Evolutionary conservation across 2,329 filamentous ascomycete genomes (phyloP).

Genomic region (Colletotrichum sp.): DNA sequence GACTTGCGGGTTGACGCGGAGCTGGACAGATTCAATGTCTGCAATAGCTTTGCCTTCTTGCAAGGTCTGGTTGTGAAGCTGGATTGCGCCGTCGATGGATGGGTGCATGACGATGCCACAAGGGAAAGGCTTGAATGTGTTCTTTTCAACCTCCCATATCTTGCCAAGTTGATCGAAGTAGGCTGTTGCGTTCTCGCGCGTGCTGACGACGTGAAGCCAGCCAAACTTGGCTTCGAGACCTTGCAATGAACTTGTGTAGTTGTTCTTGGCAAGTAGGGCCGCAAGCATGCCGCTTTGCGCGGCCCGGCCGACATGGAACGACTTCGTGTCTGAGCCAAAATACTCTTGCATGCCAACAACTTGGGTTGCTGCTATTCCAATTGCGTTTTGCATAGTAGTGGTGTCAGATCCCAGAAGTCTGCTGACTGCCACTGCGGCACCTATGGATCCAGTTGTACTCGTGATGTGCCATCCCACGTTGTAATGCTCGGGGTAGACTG

Average conservation of each 20-base stretch:
- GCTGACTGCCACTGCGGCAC: not conserved
- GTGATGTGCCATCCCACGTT: not conserved
- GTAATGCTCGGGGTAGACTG: not conserved
- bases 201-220: not conserved
- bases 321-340: not conserved
- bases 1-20: not conserved
- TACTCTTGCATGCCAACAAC: not conserved
- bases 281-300: not conserved
- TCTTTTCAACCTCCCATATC: not conserved
- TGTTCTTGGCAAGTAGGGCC: not conserved
- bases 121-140: not conserved
- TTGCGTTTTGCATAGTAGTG: not conserved
- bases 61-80: not conserved
- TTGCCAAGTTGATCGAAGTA: not conserved
- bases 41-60: not conserved
- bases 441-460: not conserved
- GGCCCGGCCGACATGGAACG: not conserved
- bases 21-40: not conserved
- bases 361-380: not conserved
- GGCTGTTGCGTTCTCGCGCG: not conserved
- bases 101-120: not conserved
- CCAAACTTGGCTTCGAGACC: not conserved
- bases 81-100: not conserved
- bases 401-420: not conserved
- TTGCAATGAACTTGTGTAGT: not conserved